phyloP scores from a whole-genome alignment of 192 early-diverging fungal genomes.

The Mortierella claussenii region DNA sequence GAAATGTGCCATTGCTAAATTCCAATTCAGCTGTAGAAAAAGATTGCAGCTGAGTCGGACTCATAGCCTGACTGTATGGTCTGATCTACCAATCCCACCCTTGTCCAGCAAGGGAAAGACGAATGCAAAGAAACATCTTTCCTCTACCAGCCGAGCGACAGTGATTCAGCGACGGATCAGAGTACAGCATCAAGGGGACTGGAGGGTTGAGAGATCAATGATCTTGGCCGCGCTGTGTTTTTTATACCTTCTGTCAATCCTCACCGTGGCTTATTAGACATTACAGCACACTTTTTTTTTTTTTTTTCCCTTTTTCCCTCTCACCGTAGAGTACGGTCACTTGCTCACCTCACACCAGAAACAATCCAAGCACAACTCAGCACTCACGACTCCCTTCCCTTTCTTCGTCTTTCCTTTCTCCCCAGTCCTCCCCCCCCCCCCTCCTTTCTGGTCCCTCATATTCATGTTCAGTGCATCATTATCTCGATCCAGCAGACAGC shows the following conservation, averaged over 20 bases:
- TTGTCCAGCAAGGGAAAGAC: slow-evolving; percentile 38
- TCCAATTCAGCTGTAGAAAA: slow-evolving; percentile 48
- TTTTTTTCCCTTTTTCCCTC: not conserved
- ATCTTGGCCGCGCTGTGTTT: not conserved
- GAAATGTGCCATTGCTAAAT: slow-evolving; percentile 36
- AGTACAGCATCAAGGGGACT: slow-evolving; percentile 52
- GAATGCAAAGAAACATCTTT: not conserved
- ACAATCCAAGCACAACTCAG: too few relatives aligned
- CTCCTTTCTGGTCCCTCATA: not conserved
- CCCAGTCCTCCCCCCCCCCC: too few relatives aligned
- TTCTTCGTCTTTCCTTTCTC: too few relatives aligned
- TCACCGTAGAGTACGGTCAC: too few relatives aligned
- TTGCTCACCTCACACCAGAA: not conserved
- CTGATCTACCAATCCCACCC: slow-evolving; percentile 44
- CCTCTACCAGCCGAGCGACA: slow-evolving; percentile 56
- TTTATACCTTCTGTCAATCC: slow-evolving; percentile 6
- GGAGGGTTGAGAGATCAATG: not conserved
- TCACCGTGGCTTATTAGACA: too few relatives aligned
- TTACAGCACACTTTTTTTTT: not conserved
- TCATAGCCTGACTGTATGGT: slow-evolving; percentile 46
- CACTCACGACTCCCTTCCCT: too few relatives aligned
- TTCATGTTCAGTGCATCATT: slow-evolving; percentile 21
- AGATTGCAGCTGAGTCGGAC: slow-evolving; percentile 49
- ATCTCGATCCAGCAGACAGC: slow-evolving; percentile 8
- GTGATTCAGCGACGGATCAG: slow-evolving; percentile 44